These are phyloP conservation scores for Pyronema omphalodes DNA, from an alignment of 495 filamentous ascomycete genomes.

Conservation along the genomic window DNA sequence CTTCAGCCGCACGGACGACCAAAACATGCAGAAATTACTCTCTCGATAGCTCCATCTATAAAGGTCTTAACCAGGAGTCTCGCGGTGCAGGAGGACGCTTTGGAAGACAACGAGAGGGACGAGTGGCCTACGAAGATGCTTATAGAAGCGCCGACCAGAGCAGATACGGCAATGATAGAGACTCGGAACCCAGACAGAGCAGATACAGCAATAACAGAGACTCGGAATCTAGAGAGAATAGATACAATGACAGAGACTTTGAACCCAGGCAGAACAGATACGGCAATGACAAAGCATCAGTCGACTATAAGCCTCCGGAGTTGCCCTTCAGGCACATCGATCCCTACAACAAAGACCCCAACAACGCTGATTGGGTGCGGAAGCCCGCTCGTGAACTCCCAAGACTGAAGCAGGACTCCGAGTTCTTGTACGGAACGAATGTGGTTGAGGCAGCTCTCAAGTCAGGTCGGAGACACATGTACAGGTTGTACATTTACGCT, in stretches of 20 bases:
- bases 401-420: conserved; percentile 36
- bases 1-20: background rate
- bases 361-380: conserved; percentile 5
- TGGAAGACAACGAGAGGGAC: too few species aligned
- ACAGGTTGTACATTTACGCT: conserved; percentile 63
- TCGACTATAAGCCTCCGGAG: too few species aligned
- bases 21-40: background rate
- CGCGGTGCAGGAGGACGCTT: background rate
- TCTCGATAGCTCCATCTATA: background rate
- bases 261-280: too few species aligned
- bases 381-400: conserved; percentile 8
- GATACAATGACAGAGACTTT: too few species aligned
- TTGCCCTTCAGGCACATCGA: background rate
- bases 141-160: too few species aligned
- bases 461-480: conserved; percentile 48
- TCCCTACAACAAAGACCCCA: background rate
- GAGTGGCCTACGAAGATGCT: too few species aligned
- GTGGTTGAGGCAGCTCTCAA: conserved; percentile 67
- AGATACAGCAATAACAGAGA: too few species aligned
- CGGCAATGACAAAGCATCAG: too few species aligned
- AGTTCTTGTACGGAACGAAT: conserved; percentile 75
- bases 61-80: background rate
- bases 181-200: too few species aligned
- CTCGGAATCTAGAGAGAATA: too few species aligned
- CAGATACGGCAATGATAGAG: too few species aligned